Evolutionary conservation across 2,329 filamentous ascomycete genomes (phyloP), one percentile per base, ranked within the genome.

Genomic region (Mollisiaceae sp.): DNA sequence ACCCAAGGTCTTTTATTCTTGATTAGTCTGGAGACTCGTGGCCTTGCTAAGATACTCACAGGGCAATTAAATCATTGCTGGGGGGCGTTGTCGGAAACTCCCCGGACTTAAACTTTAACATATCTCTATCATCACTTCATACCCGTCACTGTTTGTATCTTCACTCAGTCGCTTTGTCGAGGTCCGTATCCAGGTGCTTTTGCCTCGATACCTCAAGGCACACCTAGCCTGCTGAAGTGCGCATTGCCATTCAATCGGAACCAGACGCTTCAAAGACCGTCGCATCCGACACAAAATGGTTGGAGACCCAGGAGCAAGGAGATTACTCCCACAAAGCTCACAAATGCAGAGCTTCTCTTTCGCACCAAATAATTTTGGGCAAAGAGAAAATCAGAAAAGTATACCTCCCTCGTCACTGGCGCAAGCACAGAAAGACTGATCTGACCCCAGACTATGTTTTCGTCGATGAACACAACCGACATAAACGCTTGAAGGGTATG

Each of bases 401-500:
- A 83, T 83, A 89, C 63, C 18, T 50, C 27, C 36, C 54, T 35
- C 9, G 27, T 50, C 4, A 6, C 36, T 39, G 41, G 45, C 8
- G 54, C 63, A 64, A 38, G 11, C 22, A 59, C n/a, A 27, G 35
- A 24, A 18, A 22, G 59, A 67, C 78, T 81, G 72, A 81, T 72
- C 71, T 57, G 69, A 20, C 62, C 69, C 62, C 76, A 97, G 94
- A 97, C 78, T 98, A 97, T 91, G 95, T 98, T 74, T 98, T 98
- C 77, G 95, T 98, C 65, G 94, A 98, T 79, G 94, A 98, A 79
- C 95, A 98, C 79, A 98, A 98, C 82, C 91, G 95, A 70, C 95
- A 98, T 80, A 98, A 98, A 81, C 88, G 94, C 73, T 82, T 98
- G 69, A 98, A 98, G 85, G 93, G 93, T 95, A 86, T 72, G 70